Base-by-base conservation (phyloP, 768 basidiomycete species). In the Tylopilus plumbeoviolaceoides region DNA sequence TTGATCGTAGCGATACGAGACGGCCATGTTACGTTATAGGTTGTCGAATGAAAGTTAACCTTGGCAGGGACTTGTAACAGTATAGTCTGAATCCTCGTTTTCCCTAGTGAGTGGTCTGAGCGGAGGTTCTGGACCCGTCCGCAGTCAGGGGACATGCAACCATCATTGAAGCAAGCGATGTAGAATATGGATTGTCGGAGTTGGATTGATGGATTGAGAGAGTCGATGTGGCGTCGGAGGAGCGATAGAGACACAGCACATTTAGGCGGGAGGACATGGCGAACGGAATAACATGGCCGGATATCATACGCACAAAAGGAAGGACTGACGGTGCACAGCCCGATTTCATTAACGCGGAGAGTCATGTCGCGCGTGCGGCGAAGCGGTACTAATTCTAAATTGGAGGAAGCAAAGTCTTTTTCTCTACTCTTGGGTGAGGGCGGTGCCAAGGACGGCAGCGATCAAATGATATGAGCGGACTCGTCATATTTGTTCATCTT, bases 1-100 rank as follows among this genome's bases (percentile, higher is more conserved):
- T 54, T 62, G 61, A 63, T 63, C 47, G 48, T 58, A 48, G 28
- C 38, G 25, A 53, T 48, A 33, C 45, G n/a, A 31, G 27, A 43
- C 21, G 21, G 35, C 15, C 45, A 9, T 23, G 42, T 55, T 55
- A 49, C 40, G 58, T 39, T 31, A 61, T 33, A 1, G 7, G 0
- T 20, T 2, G 39, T 33, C 3, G 36, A 44, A 38, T 21, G n/a
- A 40, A 30, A 30, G 30, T 7, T 30, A 30, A 31, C 45, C 42
- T 14, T 28, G 23, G 43, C 10, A 44, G 30, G 12, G 48, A 27
- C 2, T 36, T n/a, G n/a, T n/a, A n/a, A n/a, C n/a, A n/a, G 30
- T 2, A 30, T 5, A 23, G 23, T 23, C 23, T 23, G 39, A 31
- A 20, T 42, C 17, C 36, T 59, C 35, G 15, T 30, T 30, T 38